phyloP scores from a whole-genome alignment of 2,329 filamentous ascomycete species.

The Paramyrothecium sp. region DNA sequence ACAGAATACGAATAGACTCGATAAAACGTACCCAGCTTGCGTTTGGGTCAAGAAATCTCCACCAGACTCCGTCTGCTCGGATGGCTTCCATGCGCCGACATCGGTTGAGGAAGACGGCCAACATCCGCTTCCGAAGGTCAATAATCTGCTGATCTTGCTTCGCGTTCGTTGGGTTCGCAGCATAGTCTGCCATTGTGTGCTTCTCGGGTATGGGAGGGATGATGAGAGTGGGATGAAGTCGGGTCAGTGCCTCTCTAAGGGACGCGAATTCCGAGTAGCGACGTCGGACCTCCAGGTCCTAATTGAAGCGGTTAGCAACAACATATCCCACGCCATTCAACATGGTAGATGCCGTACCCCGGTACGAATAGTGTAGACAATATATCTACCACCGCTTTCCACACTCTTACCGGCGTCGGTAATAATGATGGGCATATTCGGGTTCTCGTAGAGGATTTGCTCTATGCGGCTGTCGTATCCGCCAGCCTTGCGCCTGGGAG shows the following conservation, averaged over 20 bases:
- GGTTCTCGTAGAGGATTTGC: conserved; percentile 95
- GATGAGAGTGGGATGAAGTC: conserved; percentile 90
- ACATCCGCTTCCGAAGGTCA: conserved; percentile 93
- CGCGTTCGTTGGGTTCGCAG: conserved; percentile 94
- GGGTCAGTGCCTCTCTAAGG: conserved; percentile 81
- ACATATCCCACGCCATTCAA: background rate
- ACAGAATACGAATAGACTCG: background rate
- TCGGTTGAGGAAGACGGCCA: conserved; percentile 91
- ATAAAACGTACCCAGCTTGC: conserved; percentile 80
- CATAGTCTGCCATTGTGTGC: conserved; percentile 98
- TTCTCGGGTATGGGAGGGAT: conserved; percentile 98
- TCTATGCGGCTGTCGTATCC: conserved; percentile 95
- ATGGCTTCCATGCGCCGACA: conserved; percentile 92
- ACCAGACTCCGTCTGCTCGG: conserved; percentile 91
- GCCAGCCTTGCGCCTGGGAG: conserved; percentile 70
- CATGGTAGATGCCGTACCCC: conserved; percentile 60
- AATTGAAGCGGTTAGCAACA: conserved; percentile 3
- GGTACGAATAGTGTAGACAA: conserved; percentile 95
- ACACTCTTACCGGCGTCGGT: conserved; percentile 93
- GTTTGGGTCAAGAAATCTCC: conserved; percentile 96
- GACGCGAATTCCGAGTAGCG: conserved; percentile 97
- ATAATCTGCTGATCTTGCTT: conserved; percentile 98
- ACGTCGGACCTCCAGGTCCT: conserved; percentile 94
- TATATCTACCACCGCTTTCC: conserved; percentile 89
- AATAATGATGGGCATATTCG: conserved; percentile 85